These are phyloP conservation scores for Endoconidiophora polonica DNA, from an alignment of 2,329 filamentous ascomycete species.

Conservation along the genomic window DNA sequence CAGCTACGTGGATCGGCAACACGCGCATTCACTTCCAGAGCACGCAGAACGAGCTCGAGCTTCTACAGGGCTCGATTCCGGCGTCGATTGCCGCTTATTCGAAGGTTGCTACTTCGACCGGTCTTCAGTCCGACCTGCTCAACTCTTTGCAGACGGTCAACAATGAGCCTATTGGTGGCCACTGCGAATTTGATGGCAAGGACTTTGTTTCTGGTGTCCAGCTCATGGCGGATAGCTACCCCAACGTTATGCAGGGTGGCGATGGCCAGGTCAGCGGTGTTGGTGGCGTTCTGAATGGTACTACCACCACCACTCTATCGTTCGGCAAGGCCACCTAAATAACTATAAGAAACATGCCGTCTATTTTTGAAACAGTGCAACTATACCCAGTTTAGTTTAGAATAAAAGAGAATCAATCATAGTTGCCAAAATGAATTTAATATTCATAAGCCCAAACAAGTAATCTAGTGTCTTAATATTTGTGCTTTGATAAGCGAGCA, in stretches of 20 bases:
- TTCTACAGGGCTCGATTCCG: slow-evolving; percentile 34
- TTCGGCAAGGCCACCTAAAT: slow-evolving; percentile 10
- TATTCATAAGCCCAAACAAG: too few relatives aligned
- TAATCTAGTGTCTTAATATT: too few relatives aligned
- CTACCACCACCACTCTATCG: slow-evolving; percentile 1
- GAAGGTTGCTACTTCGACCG: slow-evolving; percentile 26
- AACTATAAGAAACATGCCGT: background rate
- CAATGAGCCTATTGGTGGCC: slow-evolving; percentile 36
- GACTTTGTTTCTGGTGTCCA: slow-evolving; percentile 40
- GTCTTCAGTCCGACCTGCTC: slow-evolving; percentile 27
- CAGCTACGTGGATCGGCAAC: slow-evolving; percentile 24
- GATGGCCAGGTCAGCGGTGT: slow-evolving; percentile 33
- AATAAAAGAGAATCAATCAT: too few relatives aligned
- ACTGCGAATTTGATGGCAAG: slow-evolving; percentile 40
- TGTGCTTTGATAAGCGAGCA: too few relatives aligned
- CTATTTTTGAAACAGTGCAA: background rate
- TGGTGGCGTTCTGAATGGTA: slow-evolving; percentile 28
- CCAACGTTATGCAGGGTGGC: slow-evolving; percentile 32
- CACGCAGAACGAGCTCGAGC: slow-evolving; percentile 32
- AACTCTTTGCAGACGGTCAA: slow-evolving; percentile 39
- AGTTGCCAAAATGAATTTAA: too few relatives aligned
- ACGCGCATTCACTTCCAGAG: slow-evolving; percentile 41
- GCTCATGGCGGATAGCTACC: slow-evolving; percentile 36
- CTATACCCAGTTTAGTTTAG: too few relatives aligned
- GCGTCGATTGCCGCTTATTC: slow-evolving; percentile 34